Percentiles rank a stretch among this genome's conserved stretches.
Conservation (phyloP, 2,329 filamentous ascomycete species). For the Hysterium pulicare region DNA sequence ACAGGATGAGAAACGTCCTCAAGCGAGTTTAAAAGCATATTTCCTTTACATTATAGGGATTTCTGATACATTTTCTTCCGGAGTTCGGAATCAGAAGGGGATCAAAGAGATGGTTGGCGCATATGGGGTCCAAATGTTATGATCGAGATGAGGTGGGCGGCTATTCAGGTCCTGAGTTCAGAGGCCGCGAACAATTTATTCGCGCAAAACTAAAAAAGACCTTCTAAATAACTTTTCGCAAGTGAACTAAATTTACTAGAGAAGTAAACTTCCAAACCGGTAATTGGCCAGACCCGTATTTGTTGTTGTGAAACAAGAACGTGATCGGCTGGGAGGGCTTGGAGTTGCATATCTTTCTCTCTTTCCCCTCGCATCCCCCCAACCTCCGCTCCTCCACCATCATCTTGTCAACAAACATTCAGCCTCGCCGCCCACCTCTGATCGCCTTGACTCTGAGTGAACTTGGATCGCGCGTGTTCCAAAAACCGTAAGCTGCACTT, state of each 20-base stretch:
- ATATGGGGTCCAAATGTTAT: conserved; percentile 5
- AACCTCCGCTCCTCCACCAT: conserved; percentile 7
- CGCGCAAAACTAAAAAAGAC: no score
- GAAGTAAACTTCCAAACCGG: neutral
- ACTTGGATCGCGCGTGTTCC: conserved; percentile 12
- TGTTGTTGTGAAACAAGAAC: conserved; percentile 16
- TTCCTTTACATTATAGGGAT: no score
- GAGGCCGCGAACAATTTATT: conserved; percentile 6
- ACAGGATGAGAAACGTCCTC: no score
- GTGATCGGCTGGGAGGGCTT: neutral
- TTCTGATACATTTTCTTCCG: no score
- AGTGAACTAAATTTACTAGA: neutral
- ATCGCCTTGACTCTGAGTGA: conserved; percentile 3
- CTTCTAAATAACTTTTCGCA: conserved; percentile 4
- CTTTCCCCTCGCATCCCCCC: conserved; percentile 5
- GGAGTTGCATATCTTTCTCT: conserved; percentile 3
- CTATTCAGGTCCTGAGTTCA: conserved; percentile 10
- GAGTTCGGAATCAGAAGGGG: conserved; percentile 3
- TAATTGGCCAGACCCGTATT: conserved; percentile 1
- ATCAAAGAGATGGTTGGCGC: conserved; percentile 7
- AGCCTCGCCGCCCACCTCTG: conserved; percentile 6
- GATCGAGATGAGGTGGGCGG: conserved; percentile 5
- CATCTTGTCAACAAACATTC: conserved; percentile 7
- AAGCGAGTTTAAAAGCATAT: no score
- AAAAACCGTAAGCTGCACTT: conserved; percentile 1